Percentiles rank a stretch among this genome's conserved stretches.
phyloP scores from a whole-genome alignment of 176 grass and related monocot genomes.

The Carex kokanica region DNA sequence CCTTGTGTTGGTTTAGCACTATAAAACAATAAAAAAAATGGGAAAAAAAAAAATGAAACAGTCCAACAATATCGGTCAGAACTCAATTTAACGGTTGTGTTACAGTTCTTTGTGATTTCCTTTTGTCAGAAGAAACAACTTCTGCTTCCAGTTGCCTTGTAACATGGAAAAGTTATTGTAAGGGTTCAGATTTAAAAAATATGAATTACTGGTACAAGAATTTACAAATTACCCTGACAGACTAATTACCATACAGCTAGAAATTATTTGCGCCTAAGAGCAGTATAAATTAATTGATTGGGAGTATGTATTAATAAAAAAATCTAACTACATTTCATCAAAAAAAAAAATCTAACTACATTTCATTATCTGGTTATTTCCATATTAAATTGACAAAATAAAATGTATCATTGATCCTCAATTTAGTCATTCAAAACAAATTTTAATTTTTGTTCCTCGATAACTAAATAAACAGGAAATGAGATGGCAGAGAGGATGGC shows the following conservation, averaged over 20 bases:
- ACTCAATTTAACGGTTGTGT: not conserved
- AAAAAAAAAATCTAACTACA: not conserved
- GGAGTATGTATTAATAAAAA: not conserved
- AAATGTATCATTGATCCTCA: not conserved
- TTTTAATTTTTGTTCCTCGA: not conserved
- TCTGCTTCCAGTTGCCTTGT: not conserved
- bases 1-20: not conserved
- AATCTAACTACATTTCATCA: not conserved
- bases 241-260: not conserved
- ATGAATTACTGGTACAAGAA: not conserved
- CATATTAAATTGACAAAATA: not conserved
- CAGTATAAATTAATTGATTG: not conserved
- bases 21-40: not conserved
- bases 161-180: not conserved
- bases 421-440: not conserved
- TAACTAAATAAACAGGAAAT: constrained; percentile 38
- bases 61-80: not conserved
- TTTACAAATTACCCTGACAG: not conserved
- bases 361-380: not conserved
- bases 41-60: not conserved
- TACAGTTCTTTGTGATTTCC: not conserved
- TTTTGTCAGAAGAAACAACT: not conserved
- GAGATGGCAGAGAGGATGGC: constrained; percentile 97
- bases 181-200: not conserved
- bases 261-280: not conserved